Base-by-base conservation (phyloP, 352 stramenopile species). In the Phytophthora ramorum region DNA sequence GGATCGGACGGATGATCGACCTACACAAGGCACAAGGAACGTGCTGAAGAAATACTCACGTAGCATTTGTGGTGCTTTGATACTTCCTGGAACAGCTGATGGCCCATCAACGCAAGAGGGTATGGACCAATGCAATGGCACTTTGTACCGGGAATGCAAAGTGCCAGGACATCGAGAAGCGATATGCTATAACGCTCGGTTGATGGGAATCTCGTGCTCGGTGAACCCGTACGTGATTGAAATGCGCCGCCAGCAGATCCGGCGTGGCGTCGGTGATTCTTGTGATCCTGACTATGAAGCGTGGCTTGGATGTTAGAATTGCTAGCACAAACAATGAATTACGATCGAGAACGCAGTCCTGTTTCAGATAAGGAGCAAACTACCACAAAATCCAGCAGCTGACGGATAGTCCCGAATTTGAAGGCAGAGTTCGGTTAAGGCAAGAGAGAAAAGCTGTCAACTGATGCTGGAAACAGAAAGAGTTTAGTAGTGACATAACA, bases 161-260 rank as follows among this genome's bases (percentile, higher is more conserved):
- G 6, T 46, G 0, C 24, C 41, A 16, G 35, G 43, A 4, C 26
- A 66, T 16, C 3, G 13, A 3, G 32, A 57, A 2, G 63, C 45
- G 0, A 77, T 79, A 47, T 81, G 75, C 59, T 79, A 75, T 49
- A 73, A 58, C 47, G 20, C 51, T 6, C 55, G 57, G 1, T 44
- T 64, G 48, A 76, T 78, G 63, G 58, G 20, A 7, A 68, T 80
- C 14, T 22, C 58, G 4, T 83, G 71, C 46, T 13, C 37, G 20
- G 37, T 19, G 13, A n/a, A 10, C 17, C 46, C 6, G 20, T 65
- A 8, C 12, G 46, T 7, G 40, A 73, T 26, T 17, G 34, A 51
- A 44, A 74, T 79, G 62, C 60, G 71, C 1, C 61, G 48, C 2
- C 51, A 43, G 2, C 71, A 80, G 34, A 79, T 83, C 53, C 24